Base-by-base conservation (phyloP, 2,329 filamentous ascomycete species). In the Dactylellina parvicollis region DNA sequence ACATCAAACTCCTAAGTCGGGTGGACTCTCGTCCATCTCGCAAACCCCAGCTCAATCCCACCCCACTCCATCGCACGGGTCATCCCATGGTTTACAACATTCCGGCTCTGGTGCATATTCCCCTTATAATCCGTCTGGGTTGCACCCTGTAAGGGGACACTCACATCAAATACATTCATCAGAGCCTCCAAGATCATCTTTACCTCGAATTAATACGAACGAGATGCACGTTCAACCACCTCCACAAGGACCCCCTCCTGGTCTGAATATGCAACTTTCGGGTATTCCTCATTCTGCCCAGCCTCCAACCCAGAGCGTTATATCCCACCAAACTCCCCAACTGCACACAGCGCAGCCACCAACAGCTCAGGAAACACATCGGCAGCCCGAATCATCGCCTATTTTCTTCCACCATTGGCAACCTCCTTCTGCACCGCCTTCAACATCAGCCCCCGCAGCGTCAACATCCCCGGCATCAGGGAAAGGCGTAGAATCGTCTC, bases 181-280 rank as follows among this genome's bases (percentile, higher is more conserved):
- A 24, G 66, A 83, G 49, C 81, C 81, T 26, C 79, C 83, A 54
- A 82, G 83, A 70, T 82, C 83, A 28, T 81, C 82, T 66, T 80
- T 85, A 22, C 84, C 84, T 32, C 80, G 83, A 74, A 81, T 85
- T 72, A 84, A 83, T 18, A 85, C 84, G 12, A 84, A 84, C 76
- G 84, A 85, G 71, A 83, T 84, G 78, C 83, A 83, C 61, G 80
- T 84, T 52, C 83, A 83, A 61, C 82, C 83, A 71, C 82, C 82
- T 50, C 82, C 82, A 10, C 77, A 75, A 61, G 57, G 66, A 4
- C 66, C 75, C 32, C 74, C 69, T 44, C 65, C 75, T 8, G 74
- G 73, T 8, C 71, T 76, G 5, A 61, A 60, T 52, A 67, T 65
- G 57, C 62, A 75, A 34, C 62, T 75, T 55, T 64, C 57, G 0